Evolutionary conservation across 176 grass and related monocot genomes (phyloP), one percentile per base, ranked within the genome.

Genomic region (Rhynchospora breviuscula): DNA sequence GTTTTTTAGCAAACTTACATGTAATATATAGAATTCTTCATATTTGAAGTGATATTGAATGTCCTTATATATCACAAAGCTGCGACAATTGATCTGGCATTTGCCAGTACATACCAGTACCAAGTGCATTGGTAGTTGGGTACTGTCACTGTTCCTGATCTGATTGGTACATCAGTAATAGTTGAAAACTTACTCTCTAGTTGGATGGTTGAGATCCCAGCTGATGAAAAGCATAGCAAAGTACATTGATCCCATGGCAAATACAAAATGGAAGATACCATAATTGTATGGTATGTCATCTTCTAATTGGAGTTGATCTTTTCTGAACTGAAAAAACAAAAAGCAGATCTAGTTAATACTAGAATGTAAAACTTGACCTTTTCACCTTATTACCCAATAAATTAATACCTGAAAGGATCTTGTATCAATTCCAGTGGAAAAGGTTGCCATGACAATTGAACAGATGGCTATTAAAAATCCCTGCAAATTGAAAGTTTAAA

Each of bases 151-250:
- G 70, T 76, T 3, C 14, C 19, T 47, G 19, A 33, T 51, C 4
- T 10, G n/a, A 74, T 45, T 6, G 19, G n/a, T 22, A 47, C 43
- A 73, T 23, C 23, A 74, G 10, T 54, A 54, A 54, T 21, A 5
- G 14, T 72, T 52, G 66, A 85, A 69, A 48, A 8, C 86, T 87
- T 91, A 98, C 96, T 93, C 92, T 85, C 14, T 87, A 56, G 95
- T 90, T 70, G 89, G 87, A 84, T 93, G 89, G 83, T 91, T 88
- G 54, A 93, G 84, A 63, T 95, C 89, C 95, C 95, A 98, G 87
- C 81, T 98, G 64, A 98, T 91, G 91, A 98, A 95, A 40, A 98
- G 29, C 95, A 98, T 95, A 48, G 92, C 95, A n/a, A 95, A 95
- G 73, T 95, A 93, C 93, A 95, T 95, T 51, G 93, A 91, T 81